Evolutionary conservation across 2,329 filamentous ascomycete genomes (phyloP).

Genomic region (Xylariaceae sp.): DNA sequence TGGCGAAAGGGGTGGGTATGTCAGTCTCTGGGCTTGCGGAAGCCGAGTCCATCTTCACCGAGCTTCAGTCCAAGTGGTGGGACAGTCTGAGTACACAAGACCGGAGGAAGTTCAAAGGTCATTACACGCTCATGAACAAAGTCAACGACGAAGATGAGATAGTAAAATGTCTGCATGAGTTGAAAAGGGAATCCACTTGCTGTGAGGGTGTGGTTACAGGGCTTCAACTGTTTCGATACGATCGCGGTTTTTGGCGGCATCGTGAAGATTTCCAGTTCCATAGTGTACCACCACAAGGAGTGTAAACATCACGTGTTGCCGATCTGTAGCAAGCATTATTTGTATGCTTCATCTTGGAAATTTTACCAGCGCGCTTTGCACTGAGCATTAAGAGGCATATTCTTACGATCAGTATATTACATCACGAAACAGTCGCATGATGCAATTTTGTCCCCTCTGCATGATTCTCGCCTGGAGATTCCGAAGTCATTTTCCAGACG

Average conservation of each 20-base stretch:
- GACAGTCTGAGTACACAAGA: slow-evolving; percentile 16
- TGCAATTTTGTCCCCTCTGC: too few species aligned
- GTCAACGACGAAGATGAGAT: slow-evolving; percentile 9
- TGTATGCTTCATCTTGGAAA: too few species aligned
- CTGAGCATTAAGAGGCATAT: too few species aligned
- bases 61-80: slow-evolving; percentile 9
- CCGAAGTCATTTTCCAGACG: too few species aligned
- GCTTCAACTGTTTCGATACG: slow-evolving; percentile 17
- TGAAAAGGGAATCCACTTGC: slow-evolving; percentile 4
- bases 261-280: slow-evolving; percentile 12
- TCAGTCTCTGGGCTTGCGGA: slow-evolving; percentile 7
- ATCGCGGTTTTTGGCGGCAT: slow-evolving; percentile 16
- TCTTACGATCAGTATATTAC: too few species aligned
- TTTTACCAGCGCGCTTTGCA: too few species aligned
- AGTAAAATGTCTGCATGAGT: slow-evolving; percentile 6
- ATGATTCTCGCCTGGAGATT: too few species aligned
- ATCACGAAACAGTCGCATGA: too few species aligned
- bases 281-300: too few species aligned
- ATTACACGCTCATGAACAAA: slow-evolving; percentile 21
- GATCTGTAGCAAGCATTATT: too few species aligned
- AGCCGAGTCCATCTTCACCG: slow-evolving; percentile 3
- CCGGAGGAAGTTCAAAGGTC: slow-evolving; percentile 9
- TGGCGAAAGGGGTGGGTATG: slow-evolving; percentile 11
- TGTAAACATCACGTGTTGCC: too few species aligned
- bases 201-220: slow-evolving; percentile 10